These are phyloP conservation scores for Plenodomus biglobosus DNA, from an alignment of 2,329 filamentous ascomycete species.

Conservation along the genomic window DNA sequence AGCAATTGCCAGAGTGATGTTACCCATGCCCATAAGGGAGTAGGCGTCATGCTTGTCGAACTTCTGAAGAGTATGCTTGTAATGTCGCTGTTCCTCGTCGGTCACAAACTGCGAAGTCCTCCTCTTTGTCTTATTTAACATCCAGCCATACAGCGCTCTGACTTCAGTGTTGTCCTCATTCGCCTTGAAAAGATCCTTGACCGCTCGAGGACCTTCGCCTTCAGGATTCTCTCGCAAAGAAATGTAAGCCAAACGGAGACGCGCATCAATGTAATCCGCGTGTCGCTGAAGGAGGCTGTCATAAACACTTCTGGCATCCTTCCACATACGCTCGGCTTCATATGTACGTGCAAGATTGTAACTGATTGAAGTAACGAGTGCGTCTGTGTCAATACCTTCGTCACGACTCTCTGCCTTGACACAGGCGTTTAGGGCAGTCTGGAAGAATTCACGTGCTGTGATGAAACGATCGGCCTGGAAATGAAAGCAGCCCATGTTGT, in stretches of 20 bases:
- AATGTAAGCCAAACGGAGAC: slow-evolving; percentile 86
- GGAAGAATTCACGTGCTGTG: slow-evolving; percentile 81
- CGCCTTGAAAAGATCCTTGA: slow-evolving; percentile 81
- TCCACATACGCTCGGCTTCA: slow-evolving; percentile 76
- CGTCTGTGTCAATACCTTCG: slow-evolving; percentile 78
- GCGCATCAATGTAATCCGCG: slow-evolving; percentile 88
- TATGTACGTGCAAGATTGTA: slow-evolving; percentile 95
- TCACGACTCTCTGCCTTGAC: slow-evolving; percentile 77
- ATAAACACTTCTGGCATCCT: slow-evolving; percentile 86
- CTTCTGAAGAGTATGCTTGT: slow-evolving; percentile 92
- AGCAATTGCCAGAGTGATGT: slow-evolving; percentile 83
- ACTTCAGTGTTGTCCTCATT: slow-evolving; percentile 88
- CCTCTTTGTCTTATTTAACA: slow-evolving; percentile 86
- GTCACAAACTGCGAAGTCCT: slow-evolving; percentile 77
- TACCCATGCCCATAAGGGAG: slow-evolving; percentile 94
- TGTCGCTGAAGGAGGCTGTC: slow-evolving; percentile 83
- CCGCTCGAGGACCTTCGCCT: slow-evolving; percentile 82
- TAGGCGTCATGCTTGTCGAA: slow-evolving; percentile 96
- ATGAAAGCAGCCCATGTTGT: slow-evolving; percentile 96
- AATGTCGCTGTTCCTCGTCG: slow-evolving; percentile 88
- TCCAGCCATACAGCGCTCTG: slow-evolving; percentile 92
- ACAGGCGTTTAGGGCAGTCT: slow-evolving; percentile 86
- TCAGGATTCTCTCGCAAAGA: slow-evolving; percentile 76
- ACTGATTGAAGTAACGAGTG: slow-evolving; percentile 90
- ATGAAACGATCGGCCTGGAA: slow-evolving; percentile 83